Conservation (phyloP, 768 basidiomycete genomes). For the Hebeloma cylindrosporum region DNA sequence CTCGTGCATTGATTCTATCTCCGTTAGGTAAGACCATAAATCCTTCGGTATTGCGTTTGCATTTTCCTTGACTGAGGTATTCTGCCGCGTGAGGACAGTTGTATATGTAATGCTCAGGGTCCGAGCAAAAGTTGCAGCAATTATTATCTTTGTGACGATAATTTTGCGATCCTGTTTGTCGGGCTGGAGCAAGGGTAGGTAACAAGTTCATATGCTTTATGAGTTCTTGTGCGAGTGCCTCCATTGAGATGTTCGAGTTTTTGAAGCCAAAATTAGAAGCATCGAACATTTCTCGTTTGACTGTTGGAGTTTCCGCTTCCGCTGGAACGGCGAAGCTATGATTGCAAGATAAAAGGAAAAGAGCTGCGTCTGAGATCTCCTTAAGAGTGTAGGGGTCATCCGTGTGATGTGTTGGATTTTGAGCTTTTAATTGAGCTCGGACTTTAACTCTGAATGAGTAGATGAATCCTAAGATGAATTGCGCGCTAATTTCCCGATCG, state of each 20-base stretch:
- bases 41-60: neutral
- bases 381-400: neutral
- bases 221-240: too few species aligned
- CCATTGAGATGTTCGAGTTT: too few species aligned
- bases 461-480: neutral
- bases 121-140: conserved; percentile 2
- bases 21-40: neutral
- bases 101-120: neutral
- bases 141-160: too few species aligned
- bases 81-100: neutral
- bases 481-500: neutral
- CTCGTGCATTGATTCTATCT: neutral
- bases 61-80: neutral
- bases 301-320: neutral
- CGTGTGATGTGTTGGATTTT: neutral
- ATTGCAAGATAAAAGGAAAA: neutral
- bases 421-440: neutral
- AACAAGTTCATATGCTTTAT: too few species aligned
- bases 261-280: too few species aligned
- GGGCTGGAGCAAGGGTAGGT: too few species aligned
- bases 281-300: conserved; percentile 2
- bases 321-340: neutral
- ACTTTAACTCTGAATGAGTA: neutral
- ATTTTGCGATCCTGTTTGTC: too few species aligned
- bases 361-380: neutral